Conservation (phyloP, 108 stramenopile genomes). For the Cylindrotheca fusiformis region DNA sequence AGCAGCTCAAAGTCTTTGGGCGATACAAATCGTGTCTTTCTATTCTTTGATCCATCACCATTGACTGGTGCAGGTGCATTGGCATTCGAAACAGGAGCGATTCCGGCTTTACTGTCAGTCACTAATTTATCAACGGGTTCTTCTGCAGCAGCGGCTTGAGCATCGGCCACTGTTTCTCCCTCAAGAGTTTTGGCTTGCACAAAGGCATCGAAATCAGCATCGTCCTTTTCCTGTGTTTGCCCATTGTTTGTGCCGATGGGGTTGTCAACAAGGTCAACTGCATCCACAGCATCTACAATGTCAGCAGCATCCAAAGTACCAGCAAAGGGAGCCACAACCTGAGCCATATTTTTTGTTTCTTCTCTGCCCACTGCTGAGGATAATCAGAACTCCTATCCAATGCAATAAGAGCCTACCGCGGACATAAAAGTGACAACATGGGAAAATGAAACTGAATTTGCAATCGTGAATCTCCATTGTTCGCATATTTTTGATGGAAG, state of each 20-base stretch:
- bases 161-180: constrained; percentile 27
- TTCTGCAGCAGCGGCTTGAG: constrained; percentile 16
- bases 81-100: neutral
- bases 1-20: constrained; percentile 88
- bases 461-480: too few species aligned
- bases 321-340: too few species aligned
- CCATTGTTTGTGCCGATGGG: neutral
- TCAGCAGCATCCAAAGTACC: constrained; percentile 22
- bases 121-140: neutral
- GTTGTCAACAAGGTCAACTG: constrained; percentile 18
- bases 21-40: constrained; percentile 49
- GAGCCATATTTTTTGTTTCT: too few species aligned
- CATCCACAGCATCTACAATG: constrained; percentile 26
- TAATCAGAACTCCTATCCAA: too few species aligned
- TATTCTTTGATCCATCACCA: neutral
- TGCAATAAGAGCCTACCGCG: too few species aligned
- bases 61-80: neutral
- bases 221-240: constrained; percentile 1
- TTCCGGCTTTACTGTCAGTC: constrained; percentile 2
- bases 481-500: too few species aligned
- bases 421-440: too few species aligned
- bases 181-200: constrained; percentile 9
- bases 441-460: too few species aligned
- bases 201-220: constrained; percentile 31
- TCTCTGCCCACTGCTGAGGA: too few species aligned